phyloP scores from a whole-genome alignment of 495 filamentous ascomycete species.

The Schizothecium vesticola region DNA sequence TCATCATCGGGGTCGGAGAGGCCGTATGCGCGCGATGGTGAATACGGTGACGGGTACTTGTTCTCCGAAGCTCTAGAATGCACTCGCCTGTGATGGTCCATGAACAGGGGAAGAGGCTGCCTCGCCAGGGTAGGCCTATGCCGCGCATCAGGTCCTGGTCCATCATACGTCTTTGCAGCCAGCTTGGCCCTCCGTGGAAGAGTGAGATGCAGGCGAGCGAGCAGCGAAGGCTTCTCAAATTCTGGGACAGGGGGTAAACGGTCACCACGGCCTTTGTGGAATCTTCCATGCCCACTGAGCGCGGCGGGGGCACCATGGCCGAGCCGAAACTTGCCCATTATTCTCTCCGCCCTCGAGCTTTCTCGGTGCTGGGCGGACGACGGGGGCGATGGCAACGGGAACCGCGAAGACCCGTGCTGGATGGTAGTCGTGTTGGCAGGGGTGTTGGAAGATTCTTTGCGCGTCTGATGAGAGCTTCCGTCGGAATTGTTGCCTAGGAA shows the following conservation, averaged over 20 bases:
- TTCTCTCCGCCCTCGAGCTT: constrained; percentile 28
- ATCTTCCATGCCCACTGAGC: constrained; percentile 24
- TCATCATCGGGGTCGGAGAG: constrained; percentile 14
- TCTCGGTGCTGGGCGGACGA: constrained; percentile 22
- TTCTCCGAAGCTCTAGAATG: constrained; percentile 6
- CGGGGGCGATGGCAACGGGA: constrained; percentile 4
- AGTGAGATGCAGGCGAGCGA: constrained; percentile 31
- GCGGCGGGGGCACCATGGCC: constrained; percentile 24
- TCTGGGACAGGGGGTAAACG: constrained; percentile 8
- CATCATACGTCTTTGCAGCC: constrained; percentile 17
- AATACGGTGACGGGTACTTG: not conserved
- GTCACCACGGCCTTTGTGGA: constrained; percentile 28
- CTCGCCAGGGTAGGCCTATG: not conserved
- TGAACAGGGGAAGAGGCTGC: not conserved
- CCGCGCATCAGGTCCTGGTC: not conserved
- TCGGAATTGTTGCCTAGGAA: not conserved
- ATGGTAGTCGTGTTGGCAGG: not conserved
- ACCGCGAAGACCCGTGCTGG: not conserved
- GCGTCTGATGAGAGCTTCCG: constrained; percentile 12
- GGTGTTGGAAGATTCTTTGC: constrained; percentile 1
- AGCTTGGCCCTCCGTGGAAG: constrained; percentile 26
- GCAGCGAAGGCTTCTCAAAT: constrained; percentile 24
- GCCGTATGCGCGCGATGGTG: not conserved
- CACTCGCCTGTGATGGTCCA: not conserved
- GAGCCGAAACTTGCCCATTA: constrained; percentile 27